phyloP scores from a whole-genome alignment of 306 rosid species.

The Vachellia collinsii region DNA sequence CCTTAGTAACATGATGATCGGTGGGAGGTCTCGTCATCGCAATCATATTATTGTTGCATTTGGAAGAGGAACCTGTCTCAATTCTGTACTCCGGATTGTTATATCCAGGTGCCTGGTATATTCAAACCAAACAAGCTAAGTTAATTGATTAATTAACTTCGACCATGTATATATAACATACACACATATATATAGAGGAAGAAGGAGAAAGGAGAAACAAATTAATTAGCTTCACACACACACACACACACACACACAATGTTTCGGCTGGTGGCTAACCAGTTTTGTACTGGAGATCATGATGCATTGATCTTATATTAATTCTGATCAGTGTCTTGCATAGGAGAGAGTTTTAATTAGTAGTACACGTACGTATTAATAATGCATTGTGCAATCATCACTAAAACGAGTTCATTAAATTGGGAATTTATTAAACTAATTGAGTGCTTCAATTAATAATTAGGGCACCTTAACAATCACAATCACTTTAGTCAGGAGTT shows the following conservation, averaged over 20 bases:
- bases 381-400: background rate
- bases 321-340: background rate
- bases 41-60: conserved; percentile 74
- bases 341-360: background rate
- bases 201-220: background rate
- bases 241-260: background rate
- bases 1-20: conserved; percentile 50
- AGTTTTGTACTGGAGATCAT: no score
- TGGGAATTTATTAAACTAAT: background rate
- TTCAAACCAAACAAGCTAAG: background rate
- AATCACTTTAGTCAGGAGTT: background rate
- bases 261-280: background rate
- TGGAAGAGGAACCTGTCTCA: conserved; percentile 77
- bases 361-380: background rate
- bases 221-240: background rate
- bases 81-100: conserved; percentile 63
- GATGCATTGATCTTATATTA: background rate
- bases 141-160: background rate
- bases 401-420: background rate
- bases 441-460: background rate
- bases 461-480: background rate
- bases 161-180: background rate
- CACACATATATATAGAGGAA: background rate
- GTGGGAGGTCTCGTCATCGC: conserved; percentile 62
- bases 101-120: conserved; percentile 53